A percentile compares a stretch with the other conserved stretches of the same genome.
Conservation (phyloP, 129 eudicot species). For the Apium graveolens region DNA sequence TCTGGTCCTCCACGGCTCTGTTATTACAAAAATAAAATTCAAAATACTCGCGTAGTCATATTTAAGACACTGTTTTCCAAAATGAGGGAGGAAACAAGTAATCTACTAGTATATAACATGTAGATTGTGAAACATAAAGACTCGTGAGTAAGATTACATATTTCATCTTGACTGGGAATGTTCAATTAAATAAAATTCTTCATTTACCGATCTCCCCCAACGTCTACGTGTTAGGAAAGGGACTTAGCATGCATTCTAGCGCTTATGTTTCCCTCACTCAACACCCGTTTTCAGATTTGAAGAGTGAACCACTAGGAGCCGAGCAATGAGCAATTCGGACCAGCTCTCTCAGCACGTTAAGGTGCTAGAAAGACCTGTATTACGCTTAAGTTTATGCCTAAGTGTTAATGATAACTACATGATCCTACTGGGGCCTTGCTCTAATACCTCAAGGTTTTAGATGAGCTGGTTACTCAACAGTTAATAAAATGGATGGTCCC, state of each 20-base stretch:
- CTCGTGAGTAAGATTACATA: not conserved
- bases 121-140: not conserved
- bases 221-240: not conserved
- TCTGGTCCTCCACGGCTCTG: not conserved
- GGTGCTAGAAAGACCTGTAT: not conserved
- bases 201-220: not conserved
- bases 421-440: too few relatives aligned
- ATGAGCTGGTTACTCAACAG: too few relatives aligned
- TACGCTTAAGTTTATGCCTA: too few relatives aligned
- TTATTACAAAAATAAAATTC: not conserved
- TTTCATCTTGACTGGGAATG: not conserved
- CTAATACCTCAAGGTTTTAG: too few relatives aligned
- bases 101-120: not conserved
- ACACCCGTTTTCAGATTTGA: not conserved
- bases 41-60: not conserved
- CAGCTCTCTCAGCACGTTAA: not conserved
- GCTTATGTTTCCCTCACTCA: not conserved
- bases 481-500: too few relatives aligned
- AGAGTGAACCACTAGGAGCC: not conserved
- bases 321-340: not conserved
- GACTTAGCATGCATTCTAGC: not conserved
- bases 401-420: not conserved
- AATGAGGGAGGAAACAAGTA: not conserved
- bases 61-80: not conserved
- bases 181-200: not conserved